A percentile compares a stretch with the other conserved stretches of the same genome.
phyloP scores from a whole-genome alignment of 2,329 filamentous ascomycete species.

The Paracoccidioides brasiliensis region DNA sequence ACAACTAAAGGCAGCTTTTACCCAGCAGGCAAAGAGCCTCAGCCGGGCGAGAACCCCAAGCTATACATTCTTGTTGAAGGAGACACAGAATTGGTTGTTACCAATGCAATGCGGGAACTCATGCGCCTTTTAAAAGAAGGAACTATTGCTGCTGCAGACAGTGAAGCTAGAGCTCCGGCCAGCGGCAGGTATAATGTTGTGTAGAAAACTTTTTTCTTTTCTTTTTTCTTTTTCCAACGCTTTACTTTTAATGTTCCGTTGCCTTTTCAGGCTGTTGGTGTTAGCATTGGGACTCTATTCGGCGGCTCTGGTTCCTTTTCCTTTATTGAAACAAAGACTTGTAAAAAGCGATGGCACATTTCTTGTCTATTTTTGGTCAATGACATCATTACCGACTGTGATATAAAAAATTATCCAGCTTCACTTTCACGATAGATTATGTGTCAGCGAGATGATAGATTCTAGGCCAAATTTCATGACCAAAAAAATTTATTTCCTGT shows the following conservation, averaged over 20 bases:
- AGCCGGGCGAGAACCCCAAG: conserved; percentile 67
- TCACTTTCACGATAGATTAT: background rate
- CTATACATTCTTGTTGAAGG: conserved; percentile 96
- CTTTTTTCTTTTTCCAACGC: background rate
- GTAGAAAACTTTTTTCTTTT: conserved; percentile 24
- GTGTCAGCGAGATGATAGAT: too few species aligned
- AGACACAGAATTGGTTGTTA: conserved; percentile 86
- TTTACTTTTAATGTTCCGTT: background rate
- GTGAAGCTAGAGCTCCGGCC: conserved; percentile 64
- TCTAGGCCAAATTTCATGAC: too few species aligned
- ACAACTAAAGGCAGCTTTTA: conserved; percentile 96
- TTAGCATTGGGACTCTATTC: background rate
- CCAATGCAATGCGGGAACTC: conserved; percentile 79
- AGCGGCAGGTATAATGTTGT: conserved; percentile 79
- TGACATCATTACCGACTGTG: background rate
- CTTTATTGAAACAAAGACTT: background rate
- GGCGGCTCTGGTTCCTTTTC: background rate
- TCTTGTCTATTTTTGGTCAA: background rate
- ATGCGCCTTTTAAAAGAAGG: conserved; percentile 80
- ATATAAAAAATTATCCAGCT: background rate
- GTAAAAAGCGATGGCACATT: too few species aligned
- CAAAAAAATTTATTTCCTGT: too few species aligned
- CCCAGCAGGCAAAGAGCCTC: conserved; percentile 64
- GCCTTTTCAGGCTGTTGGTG: background rate
- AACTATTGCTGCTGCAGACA: conserved; percentile 76